Percentiles rank a stretch among this genome's conserved stretches.
These are phyloP conservation scores for Magnusiomyces paraingens DNA, from an alignment of 1,139 yeast species.

Conservation along the genomic window DNA sequence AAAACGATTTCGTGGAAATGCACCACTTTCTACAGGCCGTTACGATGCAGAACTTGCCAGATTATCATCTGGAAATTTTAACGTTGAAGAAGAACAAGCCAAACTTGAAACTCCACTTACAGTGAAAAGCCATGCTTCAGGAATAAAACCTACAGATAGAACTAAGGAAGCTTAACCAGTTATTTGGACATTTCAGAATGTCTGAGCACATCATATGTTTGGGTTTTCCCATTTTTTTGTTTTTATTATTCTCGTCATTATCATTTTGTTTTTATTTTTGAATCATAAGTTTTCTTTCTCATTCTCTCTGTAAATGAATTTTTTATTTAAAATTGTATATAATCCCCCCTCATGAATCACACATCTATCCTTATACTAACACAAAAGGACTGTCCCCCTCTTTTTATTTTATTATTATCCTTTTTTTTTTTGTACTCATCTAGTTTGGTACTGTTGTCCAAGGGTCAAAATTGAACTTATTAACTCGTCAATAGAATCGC, in stretches of 20 bases:
- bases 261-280: background rate
- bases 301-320: constrained; percentile 10
- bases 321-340: background rate
- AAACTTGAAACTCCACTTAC: constrained; percentile 18
- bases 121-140: background rate
- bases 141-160: background rate
- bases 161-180: background rate
- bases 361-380: background rate
- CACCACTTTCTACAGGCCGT: constrained; percentile 85
- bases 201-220: no score
- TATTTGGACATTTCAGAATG: background rate
- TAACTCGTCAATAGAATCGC: constrained; percentile 39
- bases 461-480: constrained; percentile 28
- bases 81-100: constrained; percentile 69
- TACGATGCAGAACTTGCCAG: constrained; percentile 82
- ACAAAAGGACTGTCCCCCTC: background rate
- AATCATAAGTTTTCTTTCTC: background rate
- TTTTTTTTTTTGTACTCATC: background rate
- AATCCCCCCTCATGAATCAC: background rate
- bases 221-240: background rate
- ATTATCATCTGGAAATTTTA: constrained; percentile 70
- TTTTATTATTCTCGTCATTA: background rate
- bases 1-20: constrained; percentile 89
- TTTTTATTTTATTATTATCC: background rate
- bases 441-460: background rate